Evolutionary conservation across 2,329 filamentous ascomycete species (phyloP).

Genomic region (Xylogone sp.): DNA sequence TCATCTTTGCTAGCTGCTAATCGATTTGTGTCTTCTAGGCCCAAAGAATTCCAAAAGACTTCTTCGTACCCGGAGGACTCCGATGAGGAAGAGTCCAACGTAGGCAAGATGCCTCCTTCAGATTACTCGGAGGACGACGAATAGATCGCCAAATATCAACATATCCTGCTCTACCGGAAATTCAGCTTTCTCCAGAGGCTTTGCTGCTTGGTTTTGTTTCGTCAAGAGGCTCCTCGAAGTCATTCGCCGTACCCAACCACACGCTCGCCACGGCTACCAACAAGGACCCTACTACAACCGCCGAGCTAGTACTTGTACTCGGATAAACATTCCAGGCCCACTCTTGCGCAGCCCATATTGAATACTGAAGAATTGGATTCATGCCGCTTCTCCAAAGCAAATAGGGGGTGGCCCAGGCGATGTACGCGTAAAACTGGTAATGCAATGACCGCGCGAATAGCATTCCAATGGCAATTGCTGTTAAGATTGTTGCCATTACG

Average conservation of each 20-base stretch:
- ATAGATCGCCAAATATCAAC: constrained; percentile 18
- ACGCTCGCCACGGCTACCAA: constrained; percentile 53
- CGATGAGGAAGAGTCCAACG: constrained; percentile 73
- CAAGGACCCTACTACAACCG: constrained; percentile 67
- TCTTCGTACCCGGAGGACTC: constrained; percentile 57
- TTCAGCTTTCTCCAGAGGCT: neutral
- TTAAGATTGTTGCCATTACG: constrained; percentile 58
- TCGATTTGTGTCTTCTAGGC: constrained; percentile 48
- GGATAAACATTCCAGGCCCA: constrained; percentile 75
- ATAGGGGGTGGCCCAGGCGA: constrained; percentile 70
- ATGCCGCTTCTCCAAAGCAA: constrained; percentile 63
- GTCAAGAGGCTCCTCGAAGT: constrained; percentile 14
- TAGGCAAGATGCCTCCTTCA: constrained; percentile 81
- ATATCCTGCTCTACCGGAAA: constrained; percentile 5
- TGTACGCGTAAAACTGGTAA: constrained; percentile 73
- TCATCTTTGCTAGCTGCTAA: constrained; percentile 3
- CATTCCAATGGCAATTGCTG: constrained; percentile 62
- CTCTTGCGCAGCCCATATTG: constrained; percentile 62
- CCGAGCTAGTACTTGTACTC: constrained; percentile 60
- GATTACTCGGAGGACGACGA: constrained; percentile 69
- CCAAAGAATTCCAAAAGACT: constrained; percentile 71
- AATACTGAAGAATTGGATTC: constrained; percentile 55
- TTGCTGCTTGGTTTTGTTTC: constrained; percentile 9
- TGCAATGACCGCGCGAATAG: constrained; percentile 68
- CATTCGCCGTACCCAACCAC: constrained; percentile 32